phyloP scores from a whole-genome alignment of 2,329 filamentous ascomycete genomes.

The Lasiodiplodia hormozganensis region DNA sequence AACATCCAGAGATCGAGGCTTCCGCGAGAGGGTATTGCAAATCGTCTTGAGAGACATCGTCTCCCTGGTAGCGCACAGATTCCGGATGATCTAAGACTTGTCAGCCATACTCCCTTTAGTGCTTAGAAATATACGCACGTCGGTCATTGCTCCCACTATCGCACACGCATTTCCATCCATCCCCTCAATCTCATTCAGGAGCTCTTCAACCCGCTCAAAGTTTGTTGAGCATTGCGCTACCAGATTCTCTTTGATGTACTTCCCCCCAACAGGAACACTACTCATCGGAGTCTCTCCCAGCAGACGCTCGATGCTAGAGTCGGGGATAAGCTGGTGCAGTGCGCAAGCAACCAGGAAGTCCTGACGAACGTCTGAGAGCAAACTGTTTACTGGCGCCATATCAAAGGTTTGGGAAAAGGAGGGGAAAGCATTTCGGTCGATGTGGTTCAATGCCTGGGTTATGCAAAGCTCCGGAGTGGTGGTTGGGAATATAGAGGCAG shows the following conservation, averaged over 20 bases:
- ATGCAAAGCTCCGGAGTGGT: constrained; percentile 70
- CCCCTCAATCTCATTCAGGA: constrained; percentile 83
- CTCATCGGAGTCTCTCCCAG: constrained; percentile 86
- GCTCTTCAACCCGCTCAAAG: constrained; percentile 74
- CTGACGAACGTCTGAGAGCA: constrained; percentile 72
- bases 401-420: constrained; percentile 70
- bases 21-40: constrained; percentile 75
- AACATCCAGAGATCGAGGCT: constrained; percentile 74
- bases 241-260: constrained; percentile 78
- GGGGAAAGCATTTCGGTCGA: constrained; percentile 69
- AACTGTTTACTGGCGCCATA: constrained; percentile 59
- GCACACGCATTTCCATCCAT: constrained; percentile 93
- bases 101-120: constrained; percentile 28
- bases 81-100: constrained; percentile 64
- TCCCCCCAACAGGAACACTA: constrained; percentile 74
- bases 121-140: constrained; percentile 38
- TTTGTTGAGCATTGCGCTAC: constrained; percentile 80
- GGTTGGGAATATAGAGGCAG: constrained; percentile 63
- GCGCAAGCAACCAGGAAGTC: constrained; percentile 91
- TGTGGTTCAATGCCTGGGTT: constrained; percentile 67
- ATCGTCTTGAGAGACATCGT: constrained; percentile 80
- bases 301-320: constrained; percentile 78
- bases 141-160: constrained; percentile 72
- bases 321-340: constrained; percentile 81
- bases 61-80: constrained; percentile 74